phyloP scores from a whole-genome alignment of 2,329 filamentous ascomycete genomes.

The Colletotrichum tabaci region DNA sequence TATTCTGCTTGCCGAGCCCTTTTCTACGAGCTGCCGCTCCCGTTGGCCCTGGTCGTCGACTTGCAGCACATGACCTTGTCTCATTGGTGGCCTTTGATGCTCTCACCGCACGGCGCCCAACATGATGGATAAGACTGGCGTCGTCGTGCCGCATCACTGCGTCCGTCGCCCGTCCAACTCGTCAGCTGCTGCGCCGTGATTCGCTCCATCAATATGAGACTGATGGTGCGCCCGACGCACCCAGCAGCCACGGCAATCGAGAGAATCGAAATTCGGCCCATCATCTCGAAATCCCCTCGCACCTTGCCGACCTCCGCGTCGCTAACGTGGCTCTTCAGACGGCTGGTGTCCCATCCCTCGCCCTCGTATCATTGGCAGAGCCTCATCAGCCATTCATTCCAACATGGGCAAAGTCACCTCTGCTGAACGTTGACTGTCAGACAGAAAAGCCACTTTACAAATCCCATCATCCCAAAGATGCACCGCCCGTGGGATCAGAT shows the following conservation, averaged over 20 bases:
- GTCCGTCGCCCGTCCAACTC: constrained; percentile 21
- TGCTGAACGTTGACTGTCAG: constrained; percentile 34
- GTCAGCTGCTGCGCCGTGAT: constrained; percentile 33
- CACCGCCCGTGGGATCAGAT: constrained; percentile 15
- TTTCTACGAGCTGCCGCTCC: constrained; percentile 29
- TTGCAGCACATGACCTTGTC: constrained; percentile 12
- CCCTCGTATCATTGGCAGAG: constrained; percentile 33
- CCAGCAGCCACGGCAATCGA: constrained; percentile 23
- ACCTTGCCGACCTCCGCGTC: constrained; percentile 4
- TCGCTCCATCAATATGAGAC: constrained; percentile 12
- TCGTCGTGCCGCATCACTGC: constrained; percentile 37
- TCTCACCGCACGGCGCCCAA: constrained; percentile 25
- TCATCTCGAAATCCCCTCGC: constrained; percentile 26
- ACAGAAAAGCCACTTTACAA: constrained; percentile 36
- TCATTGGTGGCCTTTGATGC: constrained; percentile 29
- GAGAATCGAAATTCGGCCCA: constrained; percentile 12
- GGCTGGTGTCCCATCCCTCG: background rate
- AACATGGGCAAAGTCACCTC: constrained; percentile 6
- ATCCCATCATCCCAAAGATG: constrained; percentile 36
- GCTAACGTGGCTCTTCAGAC: constrained; percentile 11
- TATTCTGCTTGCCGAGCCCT: constrained; percentile 24
- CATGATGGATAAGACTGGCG: constrained; percentile 30
- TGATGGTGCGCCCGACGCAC: constrained; percentile 8
- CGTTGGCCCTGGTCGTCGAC: constrained; percentile 29
- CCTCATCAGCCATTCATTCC: constrained; percentile 13